Evolutionary conservation across 2,329 filamentous ascomycete species (phyloP).

Genomic region (Ilyonectria mors-panacis): DNA sequence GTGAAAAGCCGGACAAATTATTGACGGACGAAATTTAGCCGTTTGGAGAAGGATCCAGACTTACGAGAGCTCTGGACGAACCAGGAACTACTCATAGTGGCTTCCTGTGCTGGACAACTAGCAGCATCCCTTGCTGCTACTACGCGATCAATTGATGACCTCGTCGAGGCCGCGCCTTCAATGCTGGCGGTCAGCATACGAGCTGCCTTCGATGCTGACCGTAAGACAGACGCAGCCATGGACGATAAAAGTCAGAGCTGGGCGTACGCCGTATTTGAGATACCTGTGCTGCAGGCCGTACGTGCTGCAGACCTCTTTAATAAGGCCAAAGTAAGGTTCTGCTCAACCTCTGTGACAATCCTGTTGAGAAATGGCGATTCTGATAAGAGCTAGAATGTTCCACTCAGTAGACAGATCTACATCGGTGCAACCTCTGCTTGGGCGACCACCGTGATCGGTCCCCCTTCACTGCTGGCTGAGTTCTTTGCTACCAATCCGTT

Average conservation of each 20-base stretch:
- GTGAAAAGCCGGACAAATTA: neutral
- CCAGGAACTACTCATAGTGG: neutral
- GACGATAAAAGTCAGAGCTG: neutral
- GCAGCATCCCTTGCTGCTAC: neutral
- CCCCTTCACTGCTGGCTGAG: neutral
- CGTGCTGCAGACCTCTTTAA: neutral
- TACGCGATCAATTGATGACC: neutral
- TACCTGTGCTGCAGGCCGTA: neutral
- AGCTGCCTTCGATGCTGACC: neutral
- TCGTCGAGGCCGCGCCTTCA: neutral
- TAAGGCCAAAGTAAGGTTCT: neutral
- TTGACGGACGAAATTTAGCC: neutral
- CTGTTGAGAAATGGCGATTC: too few relatives aligned
- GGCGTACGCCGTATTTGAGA: neutral
- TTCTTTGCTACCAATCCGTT: neutral
- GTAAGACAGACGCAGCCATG: neutral
- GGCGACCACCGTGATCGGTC: neutral
- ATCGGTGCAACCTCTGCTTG: neutral
- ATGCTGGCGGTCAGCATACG: neutral
- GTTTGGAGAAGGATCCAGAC: neutral
- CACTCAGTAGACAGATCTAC: neutral
- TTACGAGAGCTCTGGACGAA: neutral
- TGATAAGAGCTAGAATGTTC: neutral
- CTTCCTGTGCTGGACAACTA: neutral
- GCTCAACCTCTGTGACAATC: neutral